Conservation (phyloP, 805 yeast species). For the Naumovozyma dairenensis region DNA sequence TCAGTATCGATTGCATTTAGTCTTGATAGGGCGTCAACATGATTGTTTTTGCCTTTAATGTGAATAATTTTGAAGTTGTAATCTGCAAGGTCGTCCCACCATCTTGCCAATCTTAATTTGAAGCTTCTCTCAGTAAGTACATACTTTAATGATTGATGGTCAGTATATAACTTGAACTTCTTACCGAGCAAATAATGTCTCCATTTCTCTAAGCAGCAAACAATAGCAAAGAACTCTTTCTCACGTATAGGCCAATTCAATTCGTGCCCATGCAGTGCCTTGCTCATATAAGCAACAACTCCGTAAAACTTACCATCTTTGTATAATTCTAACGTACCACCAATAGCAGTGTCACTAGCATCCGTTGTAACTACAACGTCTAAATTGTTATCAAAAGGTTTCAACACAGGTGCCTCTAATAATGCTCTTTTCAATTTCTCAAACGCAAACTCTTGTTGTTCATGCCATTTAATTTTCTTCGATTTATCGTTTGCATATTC, state of each 20-base stretch:
- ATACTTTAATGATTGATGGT: background rate
- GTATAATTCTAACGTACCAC: background rate
- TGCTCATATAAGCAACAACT: background rate
- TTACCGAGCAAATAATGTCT: background rate
- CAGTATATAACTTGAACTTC: background rate
- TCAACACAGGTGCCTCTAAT: background rate
- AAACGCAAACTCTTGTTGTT: background rate
- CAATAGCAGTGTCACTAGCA: background rate
- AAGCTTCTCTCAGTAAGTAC: background rate
- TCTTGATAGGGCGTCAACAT: background rate
- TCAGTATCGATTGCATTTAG: background rate
- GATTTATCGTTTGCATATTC: conserved; percentile 1
- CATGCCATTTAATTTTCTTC: background rate
- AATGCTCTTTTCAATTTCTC: background rate
- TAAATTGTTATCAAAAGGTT: background rate
- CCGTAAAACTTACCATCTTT: background rate
- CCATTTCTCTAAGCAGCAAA: background rate
- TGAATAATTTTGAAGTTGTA: background rate
- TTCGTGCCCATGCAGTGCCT: background rate
- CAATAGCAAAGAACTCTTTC: conserved; percentile 2
- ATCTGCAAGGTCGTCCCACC: conserved; percentile 3
- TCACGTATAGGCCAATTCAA: conserved; percentile 3
- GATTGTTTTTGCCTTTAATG: background rate
- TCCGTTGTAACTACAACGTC: conserved; percentile 1
- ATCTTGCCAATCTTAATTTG: conserved; percentile 1